Percentiles rank a stretch among this genome's conserved stretches.
These are phyloP conservation scores for Microstegium vimineum DNA, from an alignment of 176 grass and related monocot genomes.

Conservation along the genomic window DNA sequence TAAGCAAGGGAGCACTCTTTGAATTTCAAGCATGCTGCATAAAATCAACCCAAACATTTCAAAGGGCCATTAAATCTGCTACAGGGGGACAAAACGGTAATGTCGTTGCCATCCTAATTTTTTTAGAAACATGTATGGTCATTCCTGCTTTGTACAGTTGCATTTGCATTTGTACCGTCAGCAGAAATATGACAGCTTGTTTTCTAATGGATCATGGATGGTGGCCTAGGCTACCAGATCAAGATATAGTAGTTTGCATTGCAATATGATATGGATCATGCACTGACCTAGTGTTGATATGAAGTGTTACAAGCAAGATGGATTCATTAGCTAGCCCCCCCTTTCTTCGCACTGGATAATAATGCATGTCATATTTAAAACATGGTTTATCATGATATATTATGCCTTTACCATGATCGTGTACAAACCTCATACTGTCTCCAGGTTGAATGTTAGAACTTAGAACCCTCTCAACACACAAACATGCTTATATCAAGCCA, in stretches of 20 bases:
- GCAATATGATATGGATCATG: not conserved
- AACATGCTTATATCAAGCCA: not conserved
- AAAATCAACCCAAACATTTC: too few relatives aligned
- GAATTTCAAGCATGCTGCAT: too few relatives aligned
- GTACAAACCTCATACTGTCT: not conserved
- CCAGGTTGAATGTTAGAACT: not conserved
- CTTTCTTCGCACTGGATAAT: not conserved
- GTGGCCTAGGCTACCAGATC: not conserved
- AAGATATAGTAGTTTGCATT: not conserved
- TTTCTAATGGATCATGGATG: not conserved
- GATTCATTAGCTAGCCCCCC: not conserved
- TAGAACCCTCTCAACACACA: not conserved
- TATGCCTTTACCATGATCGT: not conserved
- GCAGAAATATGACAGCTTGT: not conserved
- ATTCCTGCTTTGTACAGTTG: constrained; percentile 3
- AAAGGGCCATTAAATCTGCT: too few relatives aligned
- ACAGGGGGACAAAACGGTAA: not conserved
- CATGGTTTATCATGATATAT: not conserved
- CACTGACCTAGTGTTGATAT: not conserved
- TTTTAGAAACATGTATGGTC: not conserved
- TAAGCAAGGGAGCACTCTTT: not conserved
- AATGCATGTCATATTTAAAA: not conserved
- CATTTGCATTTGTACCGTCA: not conserved
- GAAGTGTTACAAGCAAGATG: not conserved
- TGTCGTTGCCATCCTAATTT: not conserved